Base-by-base conservation (phyloP, 83 land plant species). In the Isoetes engelmannii region DNA sequence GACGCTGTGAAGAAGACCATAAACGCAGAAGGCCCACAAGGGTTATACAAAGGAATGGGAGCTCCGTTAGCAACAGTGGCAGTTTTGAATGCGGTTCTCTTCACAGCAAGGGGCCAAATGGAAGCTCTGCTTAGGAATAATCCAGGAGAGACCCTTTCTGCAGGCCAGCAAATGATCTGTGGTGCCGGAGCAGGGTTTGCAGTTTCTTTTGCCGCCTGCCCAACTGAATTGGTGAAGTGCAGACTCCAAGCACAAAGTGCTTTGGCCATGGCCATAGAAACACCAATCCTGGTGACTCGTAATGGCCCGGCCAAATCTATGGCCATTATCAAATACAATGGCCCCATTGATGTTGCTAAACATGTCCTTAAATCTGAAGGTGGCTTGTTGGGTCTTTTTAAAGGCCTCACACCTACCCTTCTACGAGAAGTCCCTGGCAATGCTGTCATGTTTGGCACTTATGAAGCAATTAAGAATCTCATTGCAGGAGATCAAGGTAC, bases 111-210 rank as follows among this genome's bases (percentile, higher is more conserved):
- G 56, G 97, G 92, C 6, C 93, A 88, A 76, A 86, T 92, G 92
- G 97, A 88, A 68, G 72, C 81, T 7, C 47, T 86, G 6, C 73
- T 92, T 56, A 73, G 93, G 56, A 73, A 81, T 46, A 67, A 66
- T 53, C 88, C 86, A 12, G 90, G 86, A 21, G 74, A 55, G 6
- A 81, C 71, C 4, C 88, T 92, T 28, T 55, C 82, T 19, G 83
- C 84, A 6, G 72, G 61, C 47, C 86, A 92, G 76, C 97, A 92
- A 60, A 50, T 89, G 37, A 68, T 89, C 44, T 78, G 83, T 62
- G 94, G 97, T 0, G 90, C 97, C 67, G 94, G 94, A 48, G 97
- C 97, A 41, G 97, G 97, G 13, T 70, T 92, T 57, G 97, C 97
- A 4, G 95, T 89, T 18, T 83, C 95, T 10, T 80, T 92, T 44